A percentile compares a stretch with the other conserved stretches of the same genome.
Evolutionary conservation across 2,329 filamentous ascomycete species (phyloP).

Genomic region (Penicillium sp.): DNA sequence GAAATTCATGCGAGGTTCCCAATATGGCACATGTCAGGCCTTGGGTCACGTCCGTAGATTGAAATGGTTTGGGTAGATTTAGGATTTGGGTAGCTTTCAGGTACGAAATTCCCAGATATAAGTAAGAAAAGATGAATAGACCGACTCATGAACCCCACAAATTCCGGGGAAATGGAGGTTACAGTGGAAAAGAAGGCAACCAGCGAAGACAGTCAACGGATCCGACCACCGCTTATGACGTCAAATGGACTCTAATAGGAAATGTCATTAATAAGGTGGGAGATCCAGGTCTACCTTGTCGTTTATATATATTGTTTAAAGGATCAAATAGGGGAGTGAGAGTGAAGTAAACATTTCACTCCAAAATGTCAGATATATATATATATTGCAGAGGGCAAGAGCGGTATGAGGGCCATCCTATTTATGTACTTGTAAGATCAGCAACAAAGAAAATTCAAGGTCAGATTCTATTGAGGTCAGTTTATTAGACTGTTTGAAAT

Average conservation of each 20-base stretch:
- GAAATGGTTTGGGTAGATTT: conserved; percentile 1
- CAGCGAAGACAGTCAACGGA: too few relatives aligned
- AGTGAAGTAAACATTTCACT: too few relatives aligned
- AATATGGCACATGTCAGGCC: not conserved
- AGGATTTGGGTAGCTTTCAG: conserved; percentile 3
- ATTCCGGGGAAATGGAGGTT: not conserved
- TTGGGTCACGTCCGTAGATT: not conserved
- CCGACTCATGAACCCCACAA: not conserved
- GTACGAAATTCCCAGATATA: not conserved
- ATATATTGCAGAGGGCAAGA: too few relatives aligned
- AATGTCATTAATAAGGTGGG: not conserved
- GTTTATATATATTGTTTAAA: too few relatives aligned
- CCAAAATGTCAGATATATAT: too few relatives aligned
- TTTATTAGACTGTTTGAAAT: too few relatives aligned
- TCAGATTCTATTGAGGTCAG: too few relatives aligned
- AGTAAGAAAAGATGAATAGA: not conserved
- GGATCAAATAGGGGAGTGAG: too few relatives aligned
- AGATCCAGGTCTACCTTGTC: not conserved
- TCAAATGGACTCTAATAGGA: not conserved
- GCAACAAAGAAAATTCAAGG: too few relatives aligned
- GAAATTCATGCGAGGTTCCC: not conserved
- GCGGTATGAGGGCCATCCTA: too few relatives aligned
- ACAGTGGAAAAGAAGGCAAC: not conserved
- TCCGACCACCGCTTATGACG: not conserved
- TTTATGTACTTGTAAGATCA: too few relatives aligned